phyloP scores from a whole-genome alignment of 2,329 filamentous ascomycete species.

The Geoglossum cookeanum region DNA sequence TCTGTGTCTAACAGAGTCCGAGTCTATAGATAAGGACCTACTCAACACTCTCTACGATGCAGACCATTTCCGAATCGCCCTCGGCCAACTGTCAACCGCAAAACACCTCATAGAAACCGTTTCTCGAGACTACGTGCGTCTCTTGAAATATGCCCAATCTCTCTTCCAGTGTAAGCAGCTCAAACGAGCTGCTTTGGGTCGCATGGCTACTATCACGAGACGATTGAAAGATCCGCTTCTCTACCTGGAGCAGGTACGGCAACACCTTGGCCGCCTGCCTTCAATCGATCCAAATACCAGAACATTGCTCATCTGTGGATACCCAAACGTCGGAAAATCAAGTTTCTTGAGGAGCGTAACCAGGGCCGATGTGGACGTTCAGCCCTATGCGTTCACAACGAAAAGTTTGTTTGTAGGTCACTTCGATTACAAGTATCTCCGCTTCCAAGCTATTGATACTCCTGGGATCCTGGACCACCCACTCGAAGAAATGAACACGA shows the following conservation, averaged over 20 bases:
- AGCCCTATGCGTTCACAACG: conserved; percentile 96
- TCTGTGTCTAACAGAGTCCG: neutral
- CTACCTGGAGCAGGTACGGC: conserved; percentile 90
- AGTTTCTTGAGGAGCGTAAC: conserved; percentile 88
- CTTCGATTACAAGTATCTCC: conserved; percentile 88
- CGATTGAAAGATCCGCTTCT: conserved; percentile 84
- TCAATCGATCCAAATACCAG: conserved; percentile 97
- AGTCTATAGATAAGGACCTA: conserved; percentile 45
- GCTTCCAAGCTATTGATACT: conserved; percentile 88
- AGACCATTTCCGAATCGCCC: conserved; percentile 91
- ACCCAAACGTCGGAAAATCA: conserved; percentile 94
- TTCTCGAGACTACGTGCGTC: conserved; percentile 82
- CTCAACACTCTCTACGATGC: conserved; percentile 98
- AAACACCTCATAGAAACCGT: conserved; percentile 96
- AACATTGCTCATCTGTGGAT: conserved; percentile 89
- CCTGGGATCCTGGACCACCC: conserved; percentile 97
- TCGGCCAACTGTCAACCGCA: conserved; percentile 87
- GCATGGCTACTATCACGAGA: conserved; percentile 95
- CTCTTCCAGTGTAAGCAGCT: conserved; percentile 98
- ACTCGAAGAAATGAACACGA: conserved; percentile 98
- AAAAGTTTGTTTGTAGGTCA: conserved; percentile 95
- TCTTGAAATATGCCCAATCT: conserved; percentile 91
- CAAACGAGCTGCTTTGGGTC: conserved; percentile 85
- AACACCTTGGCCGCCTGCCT: conserved; percentile 91
- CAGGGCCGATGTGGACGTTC: conserved; percentile 85